Evolutionary conservation across 139 green algal species (phyloP), one percentile per base, ranked within the genome.

Genomic region (Astrephomene gubernaculifera): DNA sequence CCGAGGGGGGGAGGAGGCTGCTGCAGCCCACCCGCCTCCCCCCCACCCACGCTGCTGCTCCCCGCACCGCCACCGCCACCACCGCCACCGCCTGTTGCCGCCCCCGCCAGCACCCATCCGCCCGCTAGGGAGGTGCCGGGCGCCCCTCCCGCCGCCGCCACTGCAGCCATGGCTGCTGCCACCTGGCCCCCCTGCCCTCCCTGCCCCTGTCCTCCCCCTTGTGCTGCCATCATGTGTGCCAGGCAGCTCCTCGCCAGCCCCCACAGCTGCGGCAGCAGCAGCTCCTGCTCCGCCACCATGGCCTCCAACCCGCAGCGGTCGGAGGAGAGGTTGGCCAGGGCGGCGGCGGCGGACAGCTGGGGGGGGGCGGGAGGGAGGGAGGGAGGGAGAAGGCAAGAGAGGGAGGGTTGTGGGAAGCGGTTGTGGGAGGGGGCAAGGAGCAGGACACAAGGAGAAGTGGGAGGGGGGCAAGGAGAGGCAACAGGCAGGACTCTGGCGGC

Each of bases 221-320:
- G 9, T 24, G 52, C 27, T 53, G 68, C 54, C 74, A 57, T 38
- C 49, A 81, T n/a, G n/a, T 12, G 49, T 17, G 49, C 75, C 76
- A 83, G 29, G 60, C 76, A n/a, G n/a, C n/a, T 45, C 21, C 76
- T 60, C n/a, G 76, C 76, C 76, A 83, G 76, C 4, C 39, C 60
- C 76, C 76, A 83, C 41, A 83, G 76, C 39, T 41, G 27, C 60
- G 29, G 60, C 65, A 87, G 70, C 65, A 87, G 69, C 44, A 83
- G 60, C 57, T 83, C 82, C 60, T 81, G 71, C 9, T 87, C 82
- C 5, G 71, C 60, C 21, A 87, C 82, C 71, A 87, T 57, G 38
- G 82, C 71, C 71, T 87, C 82, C 24, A 82, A 60, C 0, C 82
- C 73, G 71, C 60, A 74, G 25, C 82, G 71, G 71, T 87, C 82